These are phyloP conservation scores for Ophiocordyceps polyrhachis-furcata DNA, from an alignment of 2,329 filamentous ascomycete species.

Conservation along the genomic window DNA sequence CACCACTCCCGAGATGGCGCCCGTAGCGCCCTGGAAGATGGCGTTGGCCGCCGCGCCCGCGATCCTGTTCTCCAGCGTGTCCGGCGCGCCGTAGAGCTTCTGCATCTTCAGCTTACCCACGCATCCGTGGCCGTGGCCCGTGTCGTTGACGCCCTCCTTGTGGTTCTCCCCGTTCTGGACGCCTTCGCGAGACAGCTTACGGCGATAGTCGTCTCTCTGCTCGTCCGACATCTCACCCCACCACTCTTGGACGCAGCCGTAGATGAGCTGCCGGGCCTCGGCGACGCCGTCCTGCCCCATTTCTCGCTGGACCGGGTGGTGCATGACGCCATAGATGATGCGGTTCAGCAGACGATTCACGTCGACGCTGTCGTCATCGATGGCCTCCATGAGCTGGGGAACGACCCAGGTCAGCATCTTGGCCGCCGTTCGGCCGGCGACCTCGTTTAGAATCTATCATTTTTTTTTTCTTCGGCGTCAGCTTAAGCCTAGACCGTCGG, in stretches of 20 bases:
- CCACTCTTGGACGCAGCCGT: constrained; percentile 64
- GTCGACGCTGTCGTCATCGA: constrained; percentile 60
- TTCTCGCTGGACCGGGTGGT: constrained; percentile 66
- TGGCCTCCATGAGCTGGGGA: constrained; percentile 72
- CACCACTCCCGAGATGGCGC: constrained; percentile 28
- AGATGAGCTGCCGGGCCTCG: constrained; percentile 63
- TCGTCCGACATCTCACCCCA: constrained; percentile 49
- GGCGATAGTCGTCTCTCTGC: constrained; percentile 48
- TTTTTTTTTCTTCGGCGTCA: no score
- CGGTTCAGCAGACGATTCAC: constrained; percentile 51
- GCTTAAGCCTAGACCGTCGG: not conserved
- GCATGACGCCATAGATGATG: constrained; percentile 68
- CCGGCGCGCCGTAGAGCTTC: constrained; percentile 36
- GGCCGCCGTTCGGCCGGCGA: constrained; percentile 66
- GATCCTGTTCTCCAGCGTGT: constrained; percentile 36
- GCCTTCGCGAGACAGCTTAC: constrained; percentile 60
- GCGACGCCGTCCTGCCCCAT: constrained; percentile 49
- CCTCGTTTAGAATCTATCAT: constrained; percentile 56
- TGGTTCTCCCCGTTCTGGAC: constrained; percentile 67
- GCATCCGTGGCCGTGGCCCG: constrained; percentile 72
- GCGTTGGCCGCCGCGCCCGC: constrained; percentile 35
- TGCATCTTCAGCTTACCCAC: constrained; percentile 60
- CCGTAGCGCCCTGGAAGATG: constrained; percentile 38
- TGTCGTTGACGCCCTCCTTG: constrained; percentile 67
- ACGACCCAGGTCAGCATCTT: constrained; percentile 70